Evolutionary conservation across 192 early-diverging fungal genomes (phyloP), one percentile per base, ranked within the genome.

Genomic region (Diversispora eburnea): DNA sequence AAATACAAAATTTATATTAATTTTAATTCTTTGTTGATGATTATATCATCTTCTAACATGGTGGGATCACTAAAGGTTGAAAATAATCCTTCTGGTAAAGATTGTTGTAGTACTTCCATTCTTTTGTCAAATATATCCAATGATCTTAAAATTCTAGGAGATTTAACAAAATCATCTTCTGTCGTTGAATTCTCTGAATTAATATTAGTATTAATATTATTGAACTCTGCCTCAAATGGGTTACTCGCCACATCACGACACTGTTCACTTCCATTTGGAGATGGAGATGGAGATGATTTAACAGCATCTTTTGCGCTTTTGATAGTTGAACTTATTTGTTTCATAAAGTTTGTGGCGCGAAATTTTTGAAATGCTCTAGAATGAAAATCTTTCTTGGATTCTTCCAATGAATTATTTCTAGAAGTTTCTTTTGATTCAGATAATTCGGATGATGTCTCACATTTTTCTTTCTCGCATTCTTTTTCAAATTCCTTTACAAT

Each of bases 61-160:
- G 9, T 45, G 7, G 72, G 63, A 8, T 66, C 42, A 2, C 42
- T 59, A 59, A 78, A 78, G 6, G 70, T 48, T 43, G 51, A 46
- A 43, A 78, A 68, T 51, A 78, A 49, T 45, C 62, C 66, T 7
- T 67, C 64, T 5, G 77, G 77, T 45, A 78, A 49, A 19, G 46
- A 63, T 43, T 59, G 13, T 25, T 48, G 65, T 22, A 74, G 39
- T 20, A 45, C 56, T 7, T 43, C 54, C 17, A 75, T 17, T 39
- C 77, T 47, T 20, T 78, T 74, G 13, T 75, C 74, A 57, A 74
- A 78, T 74, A 78, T 67, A 43, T 78, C 63, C 19, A 78, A 52
- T 4, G 77, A 74, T 6, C 64, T 69, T 62, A 66, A 69, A 33
- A 76, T 42, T 43, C 6, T n/a, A 15, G 8, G n/a, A 54, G 51